Base-by-base conservation (phyloP, 495 filamentous ascomycete genomes). In the Recurvomyces mirabilis region DNA sequence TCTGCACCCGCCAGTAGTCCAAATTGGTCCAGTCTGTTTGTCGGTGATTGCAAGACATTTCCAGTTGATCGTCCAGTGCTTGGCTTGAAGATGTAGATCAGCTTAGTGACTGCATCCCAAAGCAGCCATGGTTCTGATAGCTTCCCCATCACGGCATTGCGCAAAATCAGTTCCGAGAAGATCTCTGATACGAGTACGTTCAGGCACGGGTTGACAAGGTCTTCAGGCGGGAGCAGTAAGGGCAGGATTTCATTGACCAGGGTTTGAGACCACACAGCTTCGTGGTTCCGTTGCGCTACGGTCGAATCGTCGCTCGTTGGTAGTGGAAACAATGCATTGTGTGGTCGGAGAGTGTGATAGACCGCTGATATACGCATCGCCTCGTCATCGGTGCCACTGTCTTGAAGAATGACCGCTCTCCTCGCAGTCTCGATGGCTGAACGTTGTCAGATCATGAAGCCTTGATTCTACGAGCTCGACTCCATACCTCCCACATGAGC, bases 151-250 rank as follows among this genome's bases (percentile, higher is more conserved):
- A 96, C 65, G 39, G 75, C 68, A 41, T 82, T 84, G 15, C 83
- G 82, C 30, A 98, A 64, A 15, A 95, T 82, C 60, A 88, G 75
- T 52, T 93, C 83, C 5, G 84, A 83, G 35, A 96, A 65, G 20
- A 95, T 75, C 60, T 95, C 87, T 30, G 77, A 74, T 43, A 95
- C 79, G 36, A 98, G 68, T 6, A 81, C 69, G 14, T 83, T 77
- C 54, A 95, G 65, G 58, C 85, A 93, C 36, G 69, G 74, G 61
- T 93, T 95, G 55, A 87, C 78, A 9, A 96, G 71, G 53, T 96
- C 88, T 58, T 95, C 88, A 14, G 84, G 91, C 4, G 91, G 91
- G 24, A 98, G 70, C 19, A 96, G 68, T 32, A 94, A 66, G 4
- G 85, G 81, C 33, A 98, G 65, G 33, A 82, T 70, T 4, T 77